Percentiles rank a stretch among this genome's conserved stretches.
phyloP scores from a whole-genome alignment of 768 basidiomycete genomes.

The Termitomyces sp. region DNA sequence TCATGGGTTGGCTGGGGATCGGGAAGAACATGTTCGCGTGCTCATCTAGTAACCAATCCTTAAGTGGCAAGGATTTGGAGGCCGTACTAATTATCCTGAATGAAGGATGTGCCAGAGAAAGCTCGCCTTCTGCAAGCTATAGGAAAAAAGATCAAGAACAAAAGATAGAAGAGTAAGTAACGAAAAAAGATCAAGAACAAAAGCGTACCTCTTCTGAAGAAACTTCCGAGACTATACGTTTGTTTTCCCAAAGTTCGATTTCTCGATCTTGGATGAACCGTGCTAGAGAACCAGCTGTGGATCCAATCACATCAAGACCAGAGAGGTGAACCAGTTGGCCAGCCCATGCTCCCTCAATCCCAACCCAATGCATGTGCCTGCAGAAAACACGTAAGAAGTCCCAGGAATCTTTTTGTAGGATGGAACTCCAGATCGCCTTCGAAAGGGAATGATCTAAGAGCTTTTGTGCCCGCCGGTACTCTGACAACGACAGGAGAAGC shows the following conservation, averaged over 20 bases:
- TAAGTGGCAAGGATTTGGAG: conserved; percentile 57
- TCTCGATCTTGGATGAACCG: conserved; percentile 58
- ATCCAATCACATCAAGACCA: conserved; percentile 58
- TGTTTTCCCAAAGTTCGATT: conserved; percentile 58
- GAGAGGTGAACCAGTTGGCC: conserved; percentile 54
- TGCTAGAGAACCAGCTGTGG: conserved; percentile 58
- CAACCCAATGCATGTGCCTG: conserved; percentile 61
- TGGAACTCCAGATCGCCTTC: conserved; percentile 32
- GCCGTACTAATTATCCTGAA: conserved; percentile 60
- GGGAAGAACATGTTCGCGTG: conserved; percentile 70
- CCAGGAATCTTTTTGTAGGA: conserved; percentile 45
- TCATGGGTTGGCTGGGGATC: conserved; percentile 57
- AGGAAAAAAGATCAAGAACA: background rate
- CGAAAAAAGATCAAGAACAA: background rate
- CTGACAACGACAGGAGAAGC: conserved; percentile 22
- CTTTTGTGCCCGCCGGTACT: conserved; percentile 45
- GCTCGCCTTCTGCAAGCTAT: conserved; percentile 28
- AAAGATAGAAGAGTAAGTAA: background rate
- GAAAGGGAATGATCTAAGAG: conserved; percentile 42
- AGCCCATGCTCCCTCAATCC: conserved; percentile 56
- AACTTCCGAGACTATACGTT: conserved; percentile 48
- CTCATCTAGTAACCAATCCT: conserved; percentile 63
- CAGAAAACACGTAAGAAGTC: conserved; percentile 50
- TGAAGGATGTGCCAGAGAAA: conserved; percentile 47
- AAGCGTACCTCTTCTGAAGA: conserved; percentile 36